Base-by-base conservation (phyloP, 306 rosid species). In the Prunus mongolica region DNA sequence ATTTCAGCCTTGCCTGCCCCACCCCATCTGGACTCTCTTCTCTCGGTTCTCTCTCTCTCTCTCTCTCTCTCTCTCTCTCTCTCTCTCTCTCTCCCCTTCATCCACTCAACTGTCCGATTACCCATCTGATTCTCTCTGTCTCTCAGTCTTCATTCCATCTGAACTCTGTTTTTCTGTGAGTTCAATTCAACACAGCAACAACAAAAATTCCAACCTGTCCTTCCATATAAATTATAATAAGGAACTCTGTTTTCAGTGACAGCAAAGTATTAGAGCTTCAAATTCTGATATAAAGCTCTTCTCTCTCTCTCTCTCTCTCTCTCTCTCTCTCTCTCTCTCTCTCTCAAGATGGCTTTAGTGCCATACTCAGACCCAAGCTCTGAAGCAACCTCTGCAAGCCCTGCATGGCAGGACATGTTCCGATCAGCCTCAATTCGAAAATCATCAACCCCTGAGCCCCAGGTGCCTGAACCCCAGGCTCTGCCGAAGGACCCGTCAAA, bases 401-500 rank as follows among this genome's bases (percentile, higher is more conserved):
- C 93, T 8, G 87, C 97, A 4, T 95, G 99, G 99, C 91, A 92
- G 65, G 99, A 95, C 77, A 95, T 95, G 99, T 92, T 92, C 86
- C 90, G 97, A 86, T 89, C 97, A 49, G 97, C 97, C 2, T 89
- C 99, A 10, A 3, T 30, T 34, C 85, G 89, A 32, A 78, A 82
- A 49, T 89, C 96, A 25, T 54, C 93, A 47, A 14, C 82, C 66
- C 81, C 84, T 1, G 61, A 55, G 0, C 5, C 82, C 3, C 83
- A 65, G 76, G 70, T 79, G 67, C 75, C 88, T 15, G 41, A 47
- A 27, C 13, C 71, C 44, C 16, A 55, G 0, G 50, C 84, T 0
- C 5, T 45, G 8, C 38, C 3, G 49, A 78, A 56, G 0, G 22
- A 68, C 16, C 58, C 82, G 8, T 38, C 84, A 0, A 56, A 66